Base-by-base conservation (phyloP, 164 flowering plant genomes). In the Tetrastigma voinierianum region DNA sequence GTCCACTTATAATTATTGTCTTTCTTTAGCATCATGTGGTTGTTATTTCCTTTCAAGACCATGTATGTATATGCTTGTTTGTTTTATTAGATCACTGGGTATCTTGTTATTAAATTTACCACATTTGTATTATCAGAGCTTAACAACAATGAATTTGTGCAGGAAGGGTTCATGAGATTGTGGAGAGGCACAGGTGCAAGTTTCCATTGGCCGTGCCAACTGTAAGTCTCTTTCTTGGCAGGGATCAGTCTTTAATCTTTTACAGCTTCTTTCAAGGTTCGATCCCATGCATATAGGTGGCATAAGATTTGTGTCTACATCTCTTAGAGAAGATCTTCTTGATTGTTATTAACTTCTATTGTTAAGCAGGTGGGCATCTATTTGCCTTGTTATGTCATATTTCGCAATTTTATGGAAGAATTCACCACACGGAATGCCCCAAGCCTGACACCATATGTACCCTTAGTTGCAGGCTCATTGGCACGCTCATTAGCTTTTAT, bases 401-500 rank as follows among this genome's bases (percentile, higher is more conserved):
- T 96, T 64, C 90, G 93, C 62, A 83, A 90, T 67, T 49, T 69
- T 69, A 74, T 88, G 69, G 98, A 90, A 74, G 89, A 85, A 46
- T 87, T 81, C 52, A 79, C 90, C 0, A 16, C 75, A 9, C 68
- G 67, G 40, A 84, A 85, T 72, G 76, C 87, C 56, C 95, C 99
- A 65, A 72, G 61, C 21, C 67, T 91, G 81, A 83, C 86, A 19
- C 92, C 95, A 24, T 93, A 87, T 79, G 91, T 76, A 52, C 99
- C 99, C 57, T 80, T 93, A 74, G 74, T 91, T 63, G 99, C 99
- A 10, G 99, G 99, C 9, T 77, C 98, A 48, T 55, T 80, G 54
- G 91, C 99, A 64, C 95, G 97, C 20, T 91, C 98, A 43, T 76
- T 93, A 59, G 98, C 99, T 69, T 89, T 95, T 74, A 72, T 84